A percentile compares a stretch with the other conserved stretches of the same genome.
Conservation (phyloP, 768 basidiomycete species). For the Termitomyces sp. region DNA sequence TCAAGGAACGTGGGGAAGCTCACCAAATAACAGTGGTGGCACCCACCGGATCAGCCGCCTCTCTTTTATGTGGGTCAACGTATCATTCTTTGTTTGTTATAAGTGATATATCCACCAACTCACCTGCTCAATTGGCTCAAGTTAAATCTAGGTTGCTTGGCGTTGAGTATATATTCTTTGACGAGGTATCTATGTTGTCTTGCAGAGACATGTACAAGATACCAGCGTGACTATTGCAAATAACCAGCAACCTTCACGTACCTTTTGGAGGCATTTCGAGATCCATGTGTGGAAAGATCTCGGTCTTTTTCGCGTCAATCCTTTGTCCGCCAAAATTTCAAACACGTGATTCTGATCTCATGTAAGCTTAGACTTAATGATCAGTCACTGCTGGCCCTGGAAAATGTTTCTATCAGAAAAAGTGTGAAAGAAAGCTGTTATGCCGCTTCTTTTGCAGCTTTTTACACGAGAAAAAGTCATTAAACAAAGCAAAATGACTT, state of each 20-base stretch:
- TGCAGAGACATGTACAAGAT: not conserved
- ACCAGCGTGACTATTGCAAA: not conserved
- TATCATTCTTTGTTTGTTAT: not conserved
- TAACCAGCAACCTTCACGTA: not conserved
- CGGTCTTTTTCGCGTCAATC: no score
- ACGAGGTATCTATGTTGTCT: not conserved
- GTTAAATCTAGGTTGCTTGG: not conserved
- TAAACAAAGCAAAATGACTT: no score
- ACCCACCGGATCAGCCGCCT: not conserved
- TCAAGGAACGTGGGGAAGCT: no score
- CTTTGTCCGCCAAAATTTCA: no score
- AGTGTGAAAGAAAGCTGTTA: no score
- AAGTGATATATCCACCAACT: not conserved
- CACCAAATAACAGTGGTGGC: not conserved
- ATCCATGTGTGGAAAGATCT: no score
- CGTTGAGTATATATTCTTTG: not conserved
- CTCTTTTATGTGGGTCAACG: not conserved
- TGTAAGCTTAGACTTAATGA: no score
- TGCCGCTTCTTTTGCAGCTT: no score
- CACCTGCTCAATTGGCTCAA: not conserved
- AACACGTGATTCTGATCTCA: no score
- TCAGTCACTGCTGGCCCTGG: no score
- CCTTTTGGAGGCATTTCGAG: conserved; percentile 29
- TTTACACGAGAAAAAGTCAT: no score
- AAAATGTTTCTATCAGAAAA: no score